Conservation (phyloP, 371 early-diverging fungal species). For the Mucor plumbeus region DNA sequence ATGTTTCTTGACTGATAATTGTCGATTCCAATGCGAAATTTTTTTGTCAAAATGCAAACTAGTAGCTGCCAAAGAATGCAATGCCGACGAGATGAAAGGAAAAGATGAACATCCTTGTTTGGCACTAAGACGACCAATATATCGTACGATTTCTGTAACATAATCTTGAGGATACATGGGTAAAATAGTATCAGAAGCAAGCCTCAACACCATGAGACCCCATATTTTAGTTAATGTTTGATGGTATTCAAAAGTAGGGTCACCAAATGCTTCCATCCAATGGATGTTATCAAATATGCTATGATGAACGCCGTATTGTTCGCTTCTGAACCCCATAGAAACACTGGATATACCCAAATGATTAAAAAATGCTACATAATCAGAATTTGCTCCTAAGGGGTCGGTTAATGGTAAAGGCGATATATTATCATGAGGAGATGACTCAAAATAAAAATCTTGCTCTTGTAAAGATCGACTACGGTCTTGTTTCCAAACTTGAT, state of each 20-base stretch:
- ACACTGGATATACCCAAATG: constrained; percentile 64
- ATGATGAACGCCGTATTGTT: constrained; percentile 60
- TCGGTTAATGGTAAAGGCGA: constrained; percentile 36
- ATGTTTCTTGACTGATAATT: constrained; percentile 20
- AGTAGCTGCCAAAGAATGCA: not conserved
- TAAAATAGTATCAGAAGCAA: constrained; percentile 34
- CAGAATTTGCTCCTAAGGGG: constrained; percentile 46
- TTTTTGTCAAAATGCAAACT: constrained; percentile 12
- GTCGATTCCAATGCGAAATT: not conserved
- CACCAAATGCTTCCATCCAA: constrained; percentile 65
- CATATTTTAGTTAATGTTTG: constrained; percentile 50
- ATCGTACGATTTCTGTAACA: constrained; percentile 12
- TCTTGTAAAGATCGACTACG: not conserved
- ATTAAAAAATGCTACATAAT: constrained; percentile 60
- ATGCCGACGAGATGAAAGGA: constrained; percentile 10
- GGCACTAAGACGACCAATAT: not conserved
- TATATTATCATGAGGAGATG: not conserved
- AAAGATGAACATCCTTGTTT: constrained; percentile 1
- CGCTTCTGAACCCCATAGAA: constrained; percentile 54
- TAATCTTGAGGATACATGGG: constrained; percentile 48
- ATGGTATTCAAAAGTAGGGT: constrained; percentile 65
- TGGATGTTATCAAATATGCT: constrained; percentile 54
- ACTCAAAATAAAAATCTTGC: constrained; percentile 3
- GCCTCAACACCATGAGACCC: constrained; percentile 37
- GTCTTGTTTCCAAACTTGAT: constrained; percentile 49